Percentiles rank a stretch among this genome's conserved stretches.
These are phyloP conservation scores for Coemansia sp. DNA, from an alignment of 192 early-diverging fungal genomes.

Conservation along the genomic window DNA sequence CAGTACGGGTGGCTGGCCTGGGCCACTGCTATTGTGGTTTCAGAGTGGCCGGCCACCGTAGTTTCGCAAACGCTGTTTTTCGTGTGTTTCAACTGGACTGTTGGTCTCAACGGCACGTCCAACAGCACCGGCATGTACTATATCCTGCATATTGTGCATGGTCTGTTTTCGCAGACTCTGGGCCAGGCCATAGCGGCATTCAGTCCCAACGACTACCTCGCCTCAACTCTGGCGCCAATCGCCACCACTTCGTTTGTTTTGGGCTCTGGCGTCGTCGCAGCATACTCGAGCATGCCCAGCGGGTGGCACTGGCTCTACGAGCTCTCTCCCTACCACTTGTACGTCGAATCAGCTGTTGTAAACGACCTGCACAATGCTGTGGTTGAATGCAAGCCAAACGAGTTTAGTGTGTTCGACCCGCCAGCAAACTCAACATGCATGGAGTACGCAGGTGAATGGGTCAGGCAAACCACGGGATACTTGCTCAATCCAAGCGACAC, in stretches of 20 bases:
- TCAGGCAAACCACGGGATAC: constrained; percentile 43
- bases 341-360: constrained; percentile 60
- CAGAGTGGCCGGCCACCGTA: constrained; percentile 65
- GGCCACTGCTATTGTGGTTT: constrained; percentile 59
- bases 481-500: constrained; percentile 43
- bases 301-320: constrained; percentile 72
- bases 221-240: constrained; percentile 64
- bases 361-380: constrained; percentile 57
- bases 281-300: constrained; percentile 56
- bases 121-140: constrained; percentile 63
- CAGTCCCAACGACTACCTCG: constrained; percentile 57
- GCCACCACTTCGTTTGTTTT: constrained; percentile 59
- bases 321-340: constrained; percentile 61
- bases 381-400: constrained; percentile 50
- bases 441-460: constrained; percentile 55
- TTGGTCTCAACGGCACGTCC: constrained; percentile 50
- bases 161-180: constrained; percentile 56
- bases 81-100: constrained; percentile 62
- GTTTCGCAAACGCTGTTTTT: constrained; percentile 58
- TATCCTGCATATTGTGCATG: constrained; percentile 55
- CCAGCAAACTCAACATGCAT: constrained; percentile 54
- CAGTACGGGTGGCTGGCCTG: constrained; percentile 68
- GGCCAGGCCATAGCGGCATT: constrained; percentile 63
- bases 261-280: constrained; percentile 63
- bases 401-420: constrained; percentile 51